phyloP scores from a whole-genome alignment of 2,329 filamentous ascomycete species.

The Cordyceps militaris region DNA sequence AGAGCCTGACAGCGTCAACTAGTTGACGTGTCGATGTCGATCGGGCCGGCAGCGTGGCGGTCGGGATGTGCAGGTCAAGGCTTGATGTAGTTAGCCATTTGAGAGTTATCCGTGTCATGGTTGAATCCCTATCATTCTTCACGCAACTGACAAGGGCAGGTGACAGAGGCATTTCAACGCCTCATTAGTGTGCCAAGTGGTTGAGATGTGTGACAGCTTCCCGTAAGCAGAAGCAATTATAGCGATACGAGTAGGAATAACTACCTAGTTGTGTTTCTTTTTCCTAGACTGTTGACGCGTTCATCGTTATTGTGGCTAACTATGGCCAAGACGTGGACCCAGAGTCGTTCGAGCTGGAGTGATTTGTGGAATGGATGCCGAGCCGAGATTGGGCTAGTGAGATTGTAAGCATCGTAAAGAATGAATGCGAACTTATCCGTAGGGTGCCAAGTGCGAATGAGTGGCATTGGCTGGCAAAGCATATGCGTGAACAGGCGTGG shows the following conservation, averaged over 20 bases:
- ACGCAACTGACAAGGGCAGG: background rate
- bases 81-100: too few species aligned
- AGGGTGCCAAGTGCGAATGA: too few species aligned
- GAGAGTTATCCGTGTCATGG: too few species aligned
- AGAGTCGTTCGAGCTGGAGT: background rate
- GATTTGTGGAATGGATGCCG: too few species aligned
- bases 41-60: background rate
- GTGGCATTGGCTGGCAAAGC: too few species aligned
- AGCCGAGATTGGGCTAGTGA: too few species aligned
- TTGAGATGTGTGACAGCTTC: background rate
- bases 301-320: background rate
- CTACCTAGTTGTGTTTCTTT: background rate
- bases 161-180: background rate
- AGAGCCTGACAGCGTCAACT: background rate
- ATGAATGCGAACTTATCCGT: too few species aligned
- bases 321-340: background rate
- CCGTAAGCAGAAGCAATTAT: background rate
- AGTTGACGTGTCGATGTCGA: background rate
- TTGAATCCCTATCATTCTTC: too few species aligned
- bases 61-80: too few species aligned
- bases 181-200: background rate
- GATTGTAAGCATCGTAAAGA: too few species aligned
- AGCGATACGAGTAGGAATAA: background rate
- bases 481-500: too few species aligned
- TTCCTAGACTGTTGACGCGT: background rate